Base-by-base conservation (phyloP, 208 protist species). In the Trypanosoma cruzi region DNA sequence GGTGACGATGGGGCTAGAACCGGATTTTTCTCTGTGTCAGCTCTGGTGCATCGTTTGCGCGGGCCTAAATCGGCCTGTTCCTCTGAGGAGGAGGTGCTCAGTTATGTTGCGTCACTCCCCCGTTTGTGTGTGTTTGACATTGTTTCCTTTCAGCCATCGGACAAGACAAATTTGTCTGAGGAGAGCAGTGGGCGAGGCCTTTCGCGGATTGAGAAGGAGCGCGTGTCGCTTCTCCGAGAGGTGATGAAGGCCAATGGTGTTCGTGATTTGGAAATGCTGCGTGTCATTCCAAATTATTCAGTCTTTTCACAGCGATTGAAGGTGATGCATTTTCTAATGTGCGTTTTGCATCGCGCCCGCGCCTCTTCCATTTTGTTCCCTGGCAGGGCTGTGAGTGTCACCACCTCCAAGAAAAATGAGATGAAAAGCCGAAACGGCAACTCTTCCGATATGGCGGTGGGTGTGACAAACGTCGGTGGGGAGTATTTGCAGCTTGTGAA, bases 221-320 rank as follows among this genome's bases (percentile, higher is more conserved):
- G 70, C 14, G 16, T 75, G 11, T 46, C 48, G 1, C 34, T 61
- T 14, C 7, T 69, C n/a, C 54, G 67, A 11, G 80, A 82, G 64
- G 78, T 68, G 20, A 79, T 79, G 68, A 44, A 42, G 11, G 63
- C 50, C 28, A 65, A 73, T 37, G 22, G 54, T 32, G 56, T 93
- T 16, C 42, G 44, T 26, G 80, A 87, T 64, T 63, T 83, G 34
- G 85, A 90, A 72, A 71, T 82, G 77, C 86, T 96, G 18, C 84
- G 84, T 20, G 71, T 86, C 26, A 79, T 86, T 50, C 91, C 91
- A 2, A 94, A 94, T 76, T 32, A 81, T 29, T 93, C 91, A 0
- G 88, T 82, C 5, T 96, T 96, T 66, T 90, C 88, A 14, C 88
- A 89, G 63, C 84, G 91, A 26, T 65, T 96, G 32, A 89, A 90